Evolutionary conservation across 371 early-diverging fungal genomes (phyloP).

Genomic region (Rhizopus delemar): DNA sequence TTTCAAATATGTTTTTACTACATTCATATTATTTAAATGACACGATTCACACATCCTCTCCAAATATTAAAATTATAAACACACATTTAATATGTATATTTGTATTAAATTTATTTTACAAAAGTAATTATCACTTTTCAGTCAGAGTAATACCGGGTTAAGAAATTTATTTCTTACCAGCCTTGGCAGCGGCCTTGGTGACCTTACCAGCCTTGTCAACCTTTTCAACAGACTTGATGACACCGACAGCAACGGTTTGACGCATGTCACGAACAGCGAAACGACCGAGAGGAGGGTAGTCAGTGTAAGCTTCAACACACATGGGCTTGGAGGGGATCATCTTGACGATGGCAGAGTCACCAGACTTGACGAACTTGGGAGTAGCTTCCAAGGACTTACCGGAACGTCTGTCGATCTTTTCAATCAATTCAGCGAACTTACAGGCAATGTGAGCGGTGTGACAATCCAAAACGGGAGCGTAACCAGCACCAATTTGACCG

Average conservation of each 20-base stretch:
- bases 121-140: not conserved
- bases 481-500: slow-evolving; percentile 82
- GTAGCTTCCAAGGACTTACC: slow-evolving; percentile 80
- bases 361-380: slow-evolving; percentile 92
- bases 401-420: slow-evolving; percentile 93
- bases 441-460: slow-evolving; percentile 95
- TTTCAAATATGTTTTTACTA: too few relatives aligned
- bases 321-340: slow-evolving; percentile 92
- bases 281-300: slow-evolving; percentile 94
- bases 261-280: slow-evolving; percentile 98
- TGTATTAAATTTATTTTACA: not conserved
- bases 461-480: slow-evolving; percentile 90
- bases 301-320: slow-evolving; percentile 91
- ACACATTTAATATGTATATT: too few relatives aligned
- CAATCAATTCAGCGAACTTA: slow-evolving; percentile 82
- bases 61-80: too few relatives aligned
- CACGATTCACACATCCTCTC: too few relatives aligned
- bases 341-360: slow-evolving; percentile 94
- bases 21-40: too few relatives aligned
- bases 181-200: slow-evolving; percentile 67
- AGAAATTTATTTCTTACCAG: slow-evolving; percentile 68
- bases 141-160: not conserved
- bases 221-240: slow-evolving; percentile 93
- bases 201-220: slow-evolving; percentile 58
- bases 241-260: slow-evolving; percentile 92